These are phyloP conservation scores for Oropetium thomaeum DNA, from an alignment of 176 grass and related monocot species.

Conservation along the genomic window DNA sequence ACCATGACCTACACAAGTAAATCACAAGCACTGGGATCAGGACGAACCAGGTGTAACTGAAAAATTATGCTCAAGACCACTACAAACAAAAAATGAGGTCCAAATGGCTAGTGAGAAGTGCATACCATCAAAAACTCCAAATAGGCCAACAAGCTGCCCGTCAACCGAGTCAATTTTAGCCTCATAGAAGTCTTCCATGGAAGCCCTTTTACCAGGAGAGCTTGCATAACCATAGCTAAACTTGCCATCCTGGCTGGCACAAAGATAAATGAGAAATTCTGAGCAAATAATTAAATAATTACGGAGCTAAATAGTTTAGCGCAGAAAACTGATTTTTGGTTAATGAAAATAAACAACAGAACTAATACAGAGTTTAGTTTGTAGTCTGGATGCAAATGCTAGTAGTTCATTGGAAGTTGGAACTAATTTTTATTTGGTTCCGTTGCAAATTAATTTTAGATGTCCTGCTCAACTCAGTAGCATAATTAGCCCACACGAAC, in stretches of 20 bases:
- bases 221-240: constrained; percentile 66
- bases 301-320: not conserved
- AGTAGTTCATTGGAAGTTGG: not conserved
- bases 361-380: not conserved
- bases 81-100: constrained; percentile 14
- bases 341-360: not conserved
- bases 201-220: constrained; percentile 58
- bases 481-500: not conserved
- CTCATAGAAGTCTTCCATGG: constrained; percentile 69
- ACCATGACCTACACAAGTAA: constrained; percentile 56
- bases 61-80: not conserved
- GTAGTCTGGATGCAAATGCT: not conserved
- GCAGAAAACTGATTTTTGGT: not conserved
- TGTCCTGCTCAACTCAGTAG: not conserved
- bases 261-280: constrained; percentile 39
- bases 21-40: not conserved
- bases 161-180: constrained; percentile 62
- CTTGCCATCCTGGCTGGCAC: constrained; percentile 53
- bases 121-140: constrained; percentile 63
- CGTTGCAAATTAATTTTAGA: not conserved
- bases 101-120: constrained; percentile 1
- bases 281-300: constrained; percentile 1
- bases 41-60: not conserved
- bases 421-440: not conserved
- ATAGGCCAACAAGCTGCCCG: constrained; percentile 54